Evolutionary conservation across 495 filamentous ascomycete species (phyloP).

Genomic region (Penicillium soppii): DNA sequence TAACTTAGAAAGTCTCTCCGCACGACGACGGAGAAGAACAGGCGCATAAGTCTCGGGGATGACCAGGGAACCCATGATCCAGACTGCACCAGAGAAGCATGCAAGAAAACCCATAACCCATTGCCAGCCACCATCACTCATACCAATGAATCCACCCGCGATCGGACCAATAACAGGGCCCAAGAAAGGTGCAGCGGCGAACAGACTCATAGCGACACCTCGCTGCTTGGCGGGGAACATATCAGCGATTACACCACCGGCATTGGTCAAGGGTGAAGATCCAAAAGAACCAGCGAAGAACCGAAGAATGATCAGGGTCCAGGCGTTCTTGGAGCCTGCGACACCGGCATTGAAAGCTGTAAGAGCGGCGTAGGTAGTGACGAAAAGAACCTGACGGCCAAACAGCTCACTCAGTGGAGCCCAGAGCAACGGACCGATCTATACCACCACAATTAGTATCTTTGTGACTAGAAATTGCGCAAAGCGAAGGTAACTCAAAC

Average conservation of each 20-base stretch:
- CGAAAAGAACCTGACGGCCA: constrained; percentile 69
- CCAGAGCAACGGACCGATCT: constrained; percentile 57
- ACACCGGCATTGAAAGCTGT: constrained; percentile 69
- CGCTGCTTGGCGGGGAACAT: constrained; percentile 65
- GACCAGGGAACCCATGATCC: constrained; percentile 52
- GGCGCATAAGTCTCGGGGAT: constrained; percentile 64
- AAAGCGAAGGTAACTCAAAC: background rate
- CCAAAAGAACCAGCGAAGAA: constrained; percentile 82
- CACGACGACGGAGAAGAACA: constrained; percentile 55
- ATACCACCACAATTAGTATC: background rate
- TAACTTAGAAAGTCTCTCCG: constrained; percentile 49
- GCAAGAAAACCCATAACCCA: constrained; percentile 64
- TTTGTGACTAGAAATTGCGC: background rate
- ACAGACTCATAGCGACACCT: constrained; percentile 63
- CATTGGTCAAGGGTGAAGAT: constrained; percentile 69
- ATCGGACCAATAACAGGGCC: constrained; percentile 65
- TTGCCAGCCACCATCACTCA: constrained; percentile 56
- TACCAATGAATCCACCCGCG: constrained; percentile 60
- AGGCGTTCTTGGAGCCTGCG: constrained; percentile 60
- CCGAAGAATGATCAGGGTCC: constrained; percentile 68
- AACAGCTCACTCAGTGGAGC: constrained; percentile 69
- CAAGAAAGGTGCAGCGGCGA: constrained; percentile 66
- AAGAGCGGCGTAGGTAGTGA: constrained; percentile 59
- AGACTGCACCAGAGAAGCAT: constrained; percentile 51
- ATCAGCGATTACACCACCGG: constrained; percentile 73